Evolutionary conservation across 1,284 basidiomycete genomes (phyloP).

Genomic region (Spongispora temasekensis): DNA sequence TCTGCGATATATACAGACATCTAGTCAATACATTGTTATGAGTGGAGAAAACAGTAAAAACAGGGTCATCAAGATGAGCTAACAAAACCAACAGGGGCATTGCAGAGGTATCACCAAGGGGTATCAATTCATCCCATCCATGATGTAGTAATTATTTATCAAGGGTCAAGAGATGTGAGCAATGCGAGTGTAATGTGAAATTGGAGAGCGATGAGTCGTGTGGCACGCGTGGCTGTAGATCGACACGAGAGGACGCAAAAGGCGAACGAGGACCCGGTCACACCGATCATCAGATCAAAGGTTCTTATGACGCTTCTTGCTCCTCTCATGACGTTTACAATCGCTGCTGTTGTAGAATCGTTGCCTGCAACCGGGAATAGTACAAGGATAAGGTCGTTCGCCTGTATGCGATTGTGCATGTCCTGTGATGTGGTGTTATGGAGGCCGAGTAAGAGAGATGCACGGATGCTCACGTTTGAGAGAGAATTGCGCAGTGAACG

Average conservation of each 20-base stretch:
- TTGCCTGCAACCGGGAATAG: constrained; percentile 28
- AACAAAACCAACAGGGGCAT: constrained; percentile 14
- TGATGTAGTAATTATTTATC: constrained; percentile 5
- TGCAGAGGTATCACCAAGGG: constrained; percentile 26
- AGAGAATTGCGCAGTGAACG: constrained; percentile 35
- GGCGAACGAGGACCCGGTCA: neutral
- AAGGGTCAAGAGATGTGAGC: neutral
- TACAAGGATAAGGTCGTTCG: constrained; percentile 27
- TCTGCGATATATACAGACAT: constrained; percentile 6
- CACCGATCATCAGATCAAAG: constrained; percentile 18
- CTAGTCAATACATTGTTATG: constrained; percentile 20
- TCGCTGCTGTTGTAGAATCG: constrained; percentile 37
- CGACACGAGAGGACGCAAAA: constrained; percentile 13
- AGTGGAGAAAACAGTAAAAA: neutral
- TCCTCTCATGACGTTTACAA: constrained; percentile 38
- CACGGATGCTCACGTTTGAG: constrained; percentile 30
- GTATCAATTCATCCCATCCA: constrained; percentile 15
- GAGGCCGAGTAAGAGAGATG: neutral
- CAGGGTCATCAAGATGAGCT: neutral
- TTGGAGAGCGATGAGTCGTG: neutral
- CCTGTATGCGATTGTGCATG: constrained; percentile 35
- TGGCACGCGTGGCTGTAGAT: constrained; percentile 22
- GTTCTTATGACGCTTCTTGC: constrained; percentile 33
- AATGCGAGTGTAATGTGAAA: constrained; percentile 5
- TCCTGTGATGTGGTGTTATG: constrained; percentile 23